Base-by-base conservation (phyloP, 225 moss, liverwort and hornwort genomes). In the Ulota crispa region DNA sequence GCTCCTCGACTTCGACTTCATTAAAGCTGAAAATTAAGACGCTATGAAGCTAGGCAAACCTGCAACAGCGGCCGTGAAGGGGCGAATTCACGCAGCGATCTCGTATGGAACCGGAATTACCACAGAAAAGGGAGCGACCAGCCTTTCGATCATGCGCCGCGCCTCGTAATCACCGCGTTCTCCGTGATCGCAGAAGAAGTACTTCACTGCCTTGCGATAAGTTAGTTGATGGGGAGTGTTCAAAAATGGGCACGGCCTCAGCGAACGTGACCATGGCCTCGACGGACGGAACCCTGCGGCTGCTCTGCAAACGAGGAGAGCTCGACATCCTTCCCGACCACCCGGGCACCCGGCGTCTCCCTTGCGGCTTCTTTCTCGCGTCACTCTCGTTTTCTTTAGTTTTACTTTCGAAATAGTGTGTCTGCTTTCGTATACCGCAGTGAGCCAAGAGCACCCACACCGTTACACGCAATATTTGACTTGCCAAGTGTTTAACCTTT, bases 311-410 rank as follows among this genome's bases (percentile, higher is more conserved):
- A 68, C 59, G 59, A 69, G 43, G 43, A 31, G 42, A 30, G 79
- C 23, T 16, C n/a, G 23, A n/a, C n/a, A n/a, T n/a, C n/a, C n/a
- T n/a, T n/a, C 21, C 61, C 32, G 39, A 39, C 13, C 32, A 9
- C 41, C 45, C 32, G 10, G 4, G 7, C 32, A 9, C 41, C 45
- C 32, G 10, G 4, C 26, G 8, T 5, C 50, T 63, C 72, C 36
- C 80, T 80, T 80, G 80, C 62, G 62, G 72, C 80, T 79, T 80
- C 71, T 26, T 71, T 50, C 80, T 47, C 37, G 20, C 80, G 19
- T 36, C 52, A 4, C 67, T 62, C 28, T 54, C 55, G 10, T 16
- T 4, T 2, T 39, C 10, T 72, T 64, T 80, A 72, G 63, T 6
- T 36, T 50, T 9, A 28, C 80, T 52, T 9, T 20, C 0, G 1